Evolutionary conservation across 495 filamentous ascomycete genomes (phyloP).

Genomic region (Tuber brumale): DNA sequence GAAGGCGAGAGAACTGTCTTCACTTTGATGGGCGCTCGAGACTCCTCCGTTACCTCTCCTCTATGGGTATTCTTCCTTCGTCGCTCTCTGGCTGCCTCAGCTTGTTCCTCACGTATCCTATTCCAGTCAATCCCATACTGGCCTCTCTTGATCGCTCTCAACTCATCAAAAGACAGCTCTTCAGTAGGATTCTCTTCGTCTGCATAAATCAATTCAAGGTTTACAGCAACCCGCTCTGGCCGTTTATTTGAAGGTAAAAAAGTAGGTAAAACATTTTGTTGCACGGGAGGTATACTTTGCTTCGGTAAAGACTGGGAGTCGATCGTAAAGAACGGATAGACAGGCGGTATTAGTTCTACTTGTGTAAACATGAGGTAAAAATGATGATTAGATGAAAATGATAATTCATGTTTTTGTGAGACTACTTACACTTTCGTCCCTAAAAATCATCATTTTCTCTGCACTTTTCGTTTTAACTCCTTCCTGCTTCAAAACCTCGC

Average conservation of each 20-base stretch:
- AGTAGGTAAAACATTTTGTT: conserved; percentile 12
- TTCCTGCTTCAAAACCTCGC: conserved; percentile 80
- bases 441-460: conserved; percentile 80
- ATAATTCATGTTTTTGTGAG: conserved; percentile 7
- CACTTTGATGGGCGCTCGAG: conserved; percentile 36
- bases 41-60: conserved; percentile 29
- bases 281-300: background rate
- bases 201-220: conserved; percentile 77
- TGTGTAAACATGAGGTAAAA: conserved; percentile 38
- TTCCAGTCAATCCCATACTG: conserved; percentile 72
- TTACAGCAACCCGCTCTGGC: conserved; percentile 73
- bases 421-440: conserved; percentile 76
- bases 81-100: conserved; percentile 61
- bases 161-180: conserved; percentile 67
- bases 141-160: conserved; percentile 70
- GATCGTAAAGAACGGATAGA: conserved; percentile 19
- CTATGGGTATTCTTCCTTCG: conserved; percentile 51
- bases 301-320: conserved; percentile 35
- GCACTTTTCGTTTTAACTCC: conserved; percentile 66
- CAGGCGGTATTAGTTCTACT: conserved; percentile 42
- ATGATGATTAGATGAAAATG: conserved; percentile 22
- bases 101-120: conserved; percentile 43
- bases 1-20: conserved; percentile 40
- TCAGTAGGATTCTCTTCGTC: conserved; percentile 27
- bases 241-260: conserved; percentile 26